Evolutionary conservation across 768 basidiomycete species (phyloP), one percentile per base, ranked within the genome.

Genomic region (Pleurotus ostreatus): DNA sequence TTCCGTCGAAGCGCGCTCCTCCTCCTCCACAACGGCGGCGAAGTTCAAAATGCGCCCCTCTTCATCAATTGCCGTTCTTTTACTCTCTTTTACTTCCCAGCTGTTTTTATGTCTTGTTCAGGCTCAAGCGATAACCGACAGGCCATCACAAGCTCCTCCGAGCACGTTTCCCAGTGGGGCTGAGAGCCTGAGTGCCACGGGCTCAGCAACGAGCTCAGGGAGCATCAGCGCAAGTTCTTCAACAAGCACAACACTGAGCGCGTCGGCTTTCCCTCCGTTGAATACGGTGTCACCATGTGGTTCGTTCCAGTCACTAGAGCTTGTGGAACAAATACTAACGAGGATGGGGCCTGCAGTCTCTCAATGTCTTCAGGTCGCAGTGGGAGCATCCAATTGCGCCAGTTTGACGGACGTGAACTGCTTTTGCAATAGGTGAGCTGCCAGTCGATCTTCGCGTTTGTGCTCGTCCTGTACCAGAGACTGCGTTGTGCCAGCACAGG

Each of bases 351-450:
- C 38, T 48, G 30, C 51, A 82, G 82, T 82, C 9, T 71, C 71
- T 30, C 65, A 71, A 40, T 83, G 82, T 59, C 66, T 82, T 2
- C 70, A 68, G 6, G 56, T 68, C 1, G 72, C 76, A 1, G 70
- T 74, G 5, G 64, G 72, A 2, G 57, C 61, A 2, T 71, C 72
- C 0, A 76, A 74, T 40, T 83, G 81, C 65, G 58, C 68, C 4
- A 78, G 75, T 55, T 59, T 82, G 23, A 67, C 71, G 11, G 75
- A 76, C 5, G 76, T 82, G 30, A 70, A 77, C 55, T 83, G 82
- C 61, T 83, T 74, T 62, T 82, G 82, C 57, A 46, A 62, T 18
- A 73, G 66, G 73, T 74, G 62, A 57, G 72, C 59, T 45, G 25
- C 12, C 15, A 16, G 6, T 43, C 18, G 13, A 51, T 11, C 2